Conservation (phyloP, 2,329 filamentous ascomycete genomes). For the Sporothrix schenckii region DNA sequence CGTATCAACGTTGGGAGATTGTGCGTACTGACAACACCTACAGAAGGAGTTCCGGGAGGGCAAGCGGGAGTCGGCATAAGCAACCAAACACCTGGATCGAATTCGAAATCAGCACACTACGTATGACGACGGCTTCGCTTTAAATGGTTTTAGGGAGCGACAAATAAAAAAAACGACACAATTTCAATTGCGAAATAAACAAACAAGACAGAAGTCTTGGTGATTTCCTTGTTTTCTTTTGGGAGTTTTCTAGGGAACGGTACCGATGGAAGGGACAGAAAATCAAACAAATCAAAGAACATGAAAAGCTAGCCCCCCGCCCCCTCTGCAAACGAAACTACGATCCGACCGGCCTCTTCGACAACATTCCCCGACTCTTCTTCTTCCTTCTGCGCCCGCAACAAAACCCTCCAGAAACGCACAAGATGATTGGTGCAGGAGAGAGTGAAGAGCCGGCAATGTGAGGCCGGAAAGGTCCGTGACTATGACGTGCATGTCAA, state of each 20-base stretch:
- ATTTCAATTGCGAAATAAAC: conserved; percentile 4
- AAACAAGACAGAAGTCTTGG: conserved; percentile 27
- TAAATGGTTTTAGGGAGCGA: conserved; percentile 20
- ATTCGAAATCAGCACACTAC: conserved; percentile 3
- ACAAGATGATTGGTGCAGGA: neutral
- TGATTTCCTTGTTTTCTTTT: conserved; percentile 26
- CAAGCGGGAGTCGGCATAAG: conserved; percentile 45
- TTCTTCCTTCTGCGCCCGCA: neutral
- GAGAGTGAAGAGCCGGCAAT: conserved; percentile 17
- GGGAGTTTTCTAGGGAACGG: conserved; percentile 34
- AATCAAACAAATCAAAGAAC: conserved; percentile 25
- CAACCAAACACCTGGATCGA: conserved; percentile 23
- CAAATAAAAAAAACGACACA: conserved; percentile 26
- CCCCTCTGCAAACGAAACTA: neutral
- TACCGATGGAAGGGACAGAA: conserved; percentile 27
- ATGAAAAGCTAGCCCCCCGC: conserved; percentile 14
- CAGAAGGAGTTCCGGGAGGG: conserved; percentile 98
- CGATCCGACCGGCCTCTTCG: neutral
- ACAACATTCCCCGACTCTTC: neutral
- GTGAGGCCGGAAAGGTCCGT: conserved; percentile 24
- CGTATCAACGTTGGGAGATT: neutral
- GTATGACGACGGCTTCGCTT: conserved; percentile 13
- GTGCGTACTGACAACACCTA: conserved; percentile 41
- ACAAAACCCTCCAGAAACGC: too few relatives aligned
- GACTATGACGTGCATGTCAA: conserved; percentile 18